Evolutionary conservation across 2,329 filamentous ascomycete genomes (phyloP).

Genomic region (Epichloe typhina): DNA sequence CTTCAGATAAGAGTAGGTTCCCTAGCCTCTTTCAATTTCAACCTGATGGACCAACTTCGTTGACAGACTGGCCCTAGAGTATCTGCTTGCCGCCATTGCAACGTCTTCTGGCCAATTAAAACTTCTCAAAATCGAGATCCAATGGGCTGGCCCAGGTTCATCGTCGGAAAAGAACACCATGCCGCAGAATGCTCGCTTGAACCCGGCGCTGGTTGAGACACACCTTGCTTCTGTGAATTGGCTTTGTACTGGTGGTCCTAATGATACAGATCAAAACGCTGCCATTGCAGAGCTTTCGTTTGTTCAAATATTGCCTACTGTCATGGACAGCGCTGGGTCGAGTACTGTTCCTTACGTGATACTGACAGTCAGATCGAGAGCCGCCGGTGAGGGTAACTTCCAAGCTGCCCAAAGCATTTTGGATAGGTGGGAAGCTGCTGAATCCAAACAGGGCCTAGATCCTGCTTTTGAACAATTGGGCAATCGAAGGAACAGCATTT

Average conservation of each 20-base stretch:
- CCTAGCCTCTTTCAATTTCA: too few relatives aligned
- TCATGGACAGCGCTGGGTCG: conserved; percentile 45
- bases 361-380: conserved; percentile 57
- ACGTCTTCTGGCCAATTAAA: conserved; percentile 61
- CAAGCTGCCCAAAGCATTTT: conserved; percentile 61
- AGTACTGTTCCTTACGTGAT: conserved; percentile 47
- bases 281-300: conserved; percentile 55
- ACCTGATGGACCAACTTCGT: too few relatives aligned
- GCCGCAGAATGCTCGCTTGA: conserved; percentile 32
- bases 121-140: conserved; percentile 58
- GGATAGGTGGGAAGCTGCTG: conserved; percentile 70
- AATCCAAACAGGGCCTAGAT: conserved; percentile 54
- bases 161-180: conserved; percentile 42
- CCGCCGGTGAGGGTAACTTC: conserved; percentile 39
- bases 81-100: conserved; percentile 51
- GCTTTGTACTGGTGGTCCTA: conserved; percentile 36
- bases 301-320: conserved; percentile 58
- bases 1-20: conserved; percentile 56
- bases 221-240: conserved; percentile 46
- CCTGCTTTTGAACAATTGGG: conserved; percentile 66
- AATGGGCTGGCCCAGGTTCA: conserved; percentile 49
- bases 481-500: conserved; percentile 41
- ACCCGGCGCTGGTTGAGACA: conserved; percentile 39
- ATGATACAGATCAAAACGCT: conserved; percentile 30
- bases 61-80: conserved; percentile 24